Evolutionary conservation across 2,329 filamentous ascomycete species (phyloP), one percentile per base, ranked within the genome.

Genomic region (Aureobasidium leucospermi): DNA sequence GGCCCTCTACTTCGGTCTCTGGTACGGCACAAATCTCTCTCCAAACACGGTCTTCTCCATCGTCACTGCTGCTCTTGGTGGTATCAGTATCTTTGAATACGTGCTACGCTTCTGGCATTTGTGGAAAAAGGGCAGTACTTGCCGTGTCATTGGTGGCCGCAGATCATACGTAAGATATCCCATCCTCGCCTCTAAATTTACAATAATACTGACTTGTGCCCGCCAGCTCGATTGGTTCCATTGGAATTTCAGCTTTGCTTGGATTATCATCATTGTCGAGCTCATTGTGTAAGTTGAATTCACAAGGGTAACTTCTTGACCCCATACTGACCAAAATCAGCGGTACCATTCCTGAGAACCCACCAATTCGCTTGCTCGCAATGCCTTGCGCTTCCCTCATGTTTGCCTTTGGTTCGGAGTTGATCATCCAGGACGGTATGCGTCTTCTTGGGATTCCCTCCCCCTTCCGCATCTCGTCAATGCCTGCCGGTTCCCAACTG

Each of bases 1-100:
- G 61, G 78, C 75, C 3, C 74, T 86, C 2, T 86, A 85, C 71
- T 86, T 82, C 73, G 75, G 78, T 51, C 73, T 86, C 39, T 84
- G 81, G 80, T 85, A 85, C 63, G 76, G 75, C 63, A 80, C 81
- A 9, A 71, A 75, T 62, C 67, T 85, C 34, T 76, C 75, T 0
- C 75, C 76, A 46, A 80, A 80, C 53, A 74, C 76, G 38, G 71
- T 80, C 65, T 81, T 81, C 70, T 78, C 76, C 63, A 81, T 82
- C 63, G 80, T 80, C 63, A 82, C 80, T 1, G 79, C 76, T 1
- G 70, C 78, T 28, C 71, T 82, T 1, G 80, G 80, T 29, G 79
- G 77, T 39, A 76, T 80, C 28, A 79, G 77, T 31, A 81, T 82
- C 58, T 68, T 82, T 41, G 80, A 82, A 63, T 82, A 81, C 65